Base-by-base conservation (phyloP, 805 yeast species). In the Ogataea trehalophila region DNA sequence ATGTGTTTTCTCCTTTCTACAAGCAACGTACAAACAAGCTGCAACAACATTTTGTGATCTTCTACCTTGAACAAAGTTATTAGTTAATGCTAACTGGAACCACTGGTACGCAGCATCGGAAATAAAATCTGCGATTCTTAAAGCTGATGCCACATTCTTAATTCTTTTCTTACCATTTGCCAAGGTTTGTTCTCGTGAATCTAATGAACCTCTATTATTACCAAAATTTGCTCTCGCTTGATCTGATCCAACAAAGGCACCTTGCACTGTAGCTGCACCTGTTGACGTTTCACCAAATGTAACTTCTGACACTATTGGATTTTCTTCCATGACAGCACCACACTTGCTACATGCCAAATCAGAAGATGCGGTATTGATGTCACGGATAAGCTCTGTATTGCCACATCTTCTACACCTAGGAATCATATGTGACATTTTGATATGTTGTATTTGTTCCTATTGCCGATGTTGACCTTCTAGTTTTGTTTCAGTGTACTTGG, bases 201-300 rank as follows among this genome's bases (percentile, higher is more conserved):
- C 97, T 65, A 87, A 69, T 5, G 95, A 80, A 26, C 85, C 88
- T 42, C 83, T 74, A 1, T 82, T 79, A 37, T 87, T 77, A 39
- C 89, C 87, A 54, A 80, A 79, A 9, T 78, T 70, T 0, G 88
- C 94, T 63, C 87, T 78, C 1, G 82, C 68, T 68, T 91, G 97
- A 59, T 88, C 97, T 0, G 89, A 85, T 39, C 89, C 88, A 34
- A 94, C 85, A 74, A 88, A 91, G 42, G 95, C 81, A 61, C 99
- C 99, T 55, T 92, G 96, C 1, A 94, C 96, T 43, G 87, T 81
- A 34, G 99, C 97, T 14, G 96, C 97, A 57, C 99, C 99, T 23
- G 85, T 76, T 17, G 95, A 76, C 2, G 91, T 77, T 61, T 95
- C 99, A 39, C 95, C 94, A 69, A 91, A 94, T 13, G 94, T 87